These are phyloP conservation scores for Aspergillus sp. DNA, from an alignment of 2,329 filamentous ascomycete genomes.

Conservation along the genomic window DNA sequence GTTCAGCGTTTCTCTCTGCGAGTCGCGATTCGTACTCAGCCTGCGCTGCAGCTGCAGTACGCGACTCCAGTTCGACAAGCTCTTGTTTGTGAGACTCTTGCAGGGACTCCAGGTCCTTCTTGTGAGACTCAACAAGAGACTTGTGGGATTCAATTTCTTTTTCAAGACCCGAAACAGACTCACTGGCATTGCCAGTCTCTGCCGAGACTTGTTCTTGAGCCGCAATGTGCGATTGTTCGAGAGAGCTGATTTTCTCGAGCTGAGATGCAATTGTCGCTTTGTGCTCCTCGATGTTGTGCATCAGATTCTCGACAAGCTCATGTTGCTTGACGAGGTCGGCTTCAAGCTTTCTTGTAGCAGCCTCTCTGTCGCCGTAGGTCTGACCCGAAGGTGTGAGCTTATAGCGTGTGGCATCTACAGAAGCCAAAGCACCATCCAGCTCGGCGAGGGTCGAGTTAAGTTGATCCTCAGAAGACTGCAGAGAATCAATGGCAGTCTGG, in stretches of 20 bases:
- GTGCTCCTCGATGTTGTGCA: constrained; percentile 75
- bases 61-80: constrained; percentile 35
- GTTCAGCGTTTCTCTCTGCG: constrained; percentile 52
- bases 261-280: constrained; percentile 68
- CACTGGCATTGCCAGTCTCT: constrained; percentile 51
- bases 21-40: constrained; percentile 33
- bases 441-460: constrained; percentile 68
- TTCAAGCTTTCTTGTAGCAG: constrained; percentile 43
- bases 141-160: constrained; percentile 54
- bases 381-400: constrained; percentile 34
- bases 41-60: constrained; percentile 30
- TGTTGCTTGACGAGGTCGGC: constrained; percentile 55
- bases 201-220: constrained; percentile 65
- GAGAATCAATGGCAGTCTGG: constrained; percentile 61
- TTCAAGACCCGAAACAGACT: constrained; percentile 54
- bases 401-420: constrained; percentile 44
- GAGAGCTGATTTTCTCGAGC: constrained; percentile 62
- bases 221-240: constrained; percentile 67
- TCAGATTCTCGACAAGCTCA: constrained; percentile 57
- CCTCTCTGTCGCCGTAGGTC: constrained; percentile 29
- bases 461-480: constrained; percentile 67
- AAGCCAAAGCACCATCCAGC: constrained; percentile 63
- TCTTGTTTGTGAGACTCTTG: constrained; percentile 49
- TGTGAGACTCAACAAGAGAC: constrained; percentile 49
- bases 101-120: constrained; percentile 49